Base-by-base conservation (phyloP, 306 rosid species). In the Cucumis cinereus region DNA sequence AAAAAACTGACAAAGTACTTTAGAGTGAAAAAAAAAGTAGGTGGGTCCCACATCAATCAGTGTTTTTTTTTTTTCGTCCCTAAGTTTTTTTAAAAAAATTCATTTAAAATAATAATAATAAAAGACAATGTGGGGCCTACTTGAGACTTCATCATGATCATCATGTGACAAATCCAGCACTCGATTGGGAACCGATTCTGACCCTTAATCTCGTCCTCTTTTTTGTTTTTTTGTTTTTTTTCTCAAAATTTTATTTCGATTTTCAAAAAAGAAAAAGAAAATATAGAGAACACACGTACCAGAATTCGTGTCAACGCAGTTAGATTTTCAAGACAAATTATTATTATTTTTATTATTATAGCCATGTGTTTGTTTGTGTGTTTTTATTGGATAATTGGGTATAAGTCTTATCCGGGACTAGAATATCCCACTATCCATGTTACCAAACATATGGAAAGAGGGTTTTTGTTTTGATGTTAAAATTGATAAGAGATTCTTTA, bases 231-330 rank as follows among this genome's bases (percentile, higher is more conserved):
- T 5, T 47, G 40, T 43, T 3, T 36, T 0, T 23, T 5, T n/a
- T n/a, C n/a, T n/a, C n/a, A n/a, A n/a, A n/a, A n/a, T n/a, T n/a
- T n/a, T n/a, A n/a, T n/a, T n/a, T n/a, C n/a, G n/a, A n/a, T n/a
- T n/a, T n/a, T n/a, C n/a, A 67, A n/a, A 0, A 10, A 20, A 38
- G 19, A 24, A 1, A 26, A 20, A 28, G 0, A 13, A 16, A 35
- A 16, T 15, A 28, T 0, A 61, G 87, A 82, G 77, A 43, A 45
- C 77, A 86, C 83, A 26, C 80, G 43, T 78, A 78, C 53, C 43
- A 60, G 76, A 58, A 77, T 78, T 81, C 74, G 90, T 84, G 93
- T 85, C 89, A 87, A 88, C 89, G 87, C 88, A 87, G 83, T 84
- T 88, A 36, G 85, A 86, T 88, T 38, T 83, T 74, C 15, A 2